phyloP scores from a whole-genome alignment of 768 basidiomycete species.

The Saitozyma sp. region DNA sequence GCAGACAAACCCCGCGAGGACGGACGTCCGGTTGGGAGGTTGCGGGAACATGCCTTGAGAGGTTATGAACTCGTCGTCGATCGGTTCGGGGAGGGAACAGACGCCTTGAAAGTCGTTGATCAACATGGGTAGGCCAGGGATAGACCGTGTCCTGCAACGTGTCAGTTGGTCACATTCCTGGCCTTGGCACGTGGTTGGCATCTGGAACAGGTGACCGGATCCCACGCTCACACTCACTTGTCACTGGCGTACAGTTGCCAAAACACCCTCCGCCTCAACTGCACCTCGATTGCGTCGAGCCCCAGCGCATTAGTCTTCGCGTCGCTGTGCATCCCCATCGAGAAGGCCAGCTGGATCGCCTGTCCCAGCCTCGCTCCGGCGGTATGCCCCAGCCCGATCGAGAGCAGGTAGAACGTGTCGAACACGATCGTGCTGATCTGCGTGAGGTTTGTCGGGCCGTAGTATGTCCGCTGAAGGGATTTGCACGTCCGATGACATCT shows the following conservation, averaged over 20 bases:
- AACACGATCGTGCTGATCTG: conserved; percentile 46
- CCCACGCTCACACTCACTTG: conserved; percentile 27
- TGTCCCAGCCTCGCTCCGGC: conserved; percentile 45
- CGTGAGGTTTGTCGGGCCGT: conserved; percentile 40
- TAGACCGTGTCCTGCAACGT: conserved; percentile 35
- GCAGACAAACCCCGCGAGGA: conserved; percentile 40
- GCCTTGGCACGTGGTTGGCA: background rate
- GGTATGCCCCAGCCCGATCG: conserved; percentile 41
- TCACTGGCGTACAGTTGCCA: conserved; percentile 48
- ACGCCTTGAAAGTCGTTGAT: conserved; percentile 49
- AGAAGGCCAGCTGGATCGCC: conserved; percentile 42
- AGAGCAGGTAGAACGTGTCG: conserved; percentile 44
- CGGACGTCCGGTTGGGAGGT: conserved; percentile 27
- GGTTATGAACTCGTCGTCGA: conserved; percentile 47
- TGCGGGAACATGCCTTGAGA: conserved; percentile 47
- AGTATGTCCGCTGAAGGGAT: conserved; percentile 38
- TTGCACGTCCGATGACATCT: conserved; percentile 43
- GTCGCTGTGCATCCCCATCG: conserved; percentile 45
- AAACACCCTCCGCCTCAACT: conserved; percentile 41
- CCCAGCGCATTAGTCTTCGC: conserved; percentile 31
- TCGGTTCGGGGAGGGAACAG: conserved; percentile 34
- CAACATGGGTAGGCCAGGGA: conserved; percentile 43
- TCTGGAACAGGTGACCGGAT: background rate
- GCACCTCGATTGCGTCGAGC: conserved; percentile 40
- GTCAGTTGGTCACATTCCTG: background rate